A percentile compares a stretch with the other conserved stretches of the same genome.
phyloP scores from a whole-genome alignment of 345 rosid genomes.

The Populus alba region DNA sequence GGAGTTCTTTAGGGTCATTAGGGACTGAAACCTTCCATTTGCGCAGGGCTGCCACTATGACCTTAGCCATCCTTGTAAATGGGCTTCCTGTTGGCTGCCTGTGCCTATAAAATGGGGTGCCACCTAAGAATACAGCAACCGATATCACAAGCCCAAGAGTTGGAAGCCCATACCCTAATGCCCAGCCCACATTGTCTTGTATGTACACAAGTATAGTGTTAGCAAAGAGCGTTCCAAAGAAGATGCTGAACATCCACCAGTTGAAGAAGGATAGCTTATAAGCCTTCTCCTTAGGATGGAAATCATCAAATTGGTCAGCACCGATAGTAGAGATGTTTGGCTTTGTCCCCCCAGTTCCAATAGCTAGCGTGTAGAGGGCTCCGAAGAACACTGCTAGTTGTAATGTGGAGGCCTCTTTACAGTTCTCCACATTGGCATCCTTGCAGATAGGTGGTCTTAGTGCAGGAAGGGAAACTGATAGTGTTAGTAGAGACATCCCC shows the following conservation, averaged over 20 bases:
- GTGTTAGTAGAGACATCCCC: constrained; percentile 77
- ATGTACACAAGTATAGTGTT: constrained; percentile 77
- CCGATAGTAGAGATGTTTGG: constrained; percentile 92
- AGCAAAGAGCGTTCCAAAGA: constrained; percentile 81
- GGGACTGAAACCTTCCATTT: constrained; percentile 52
- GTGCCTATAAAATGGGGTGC: constrained; percentile 75
- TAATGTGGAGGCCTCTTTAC: constrained; percentile 55
- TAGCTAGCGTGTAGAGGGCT: constrained; percentile 66
- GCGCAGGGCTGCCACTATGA: constrained; percentile 62
- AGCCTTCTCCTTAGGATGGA: constrained; percentile 68
- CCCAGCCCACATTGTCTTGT: constrained; percentile 91
- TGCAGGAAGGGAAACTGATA: constrained; percentile 61
- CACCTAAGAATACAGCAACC: constrained; percentile 52
- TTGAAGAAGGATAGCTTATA: constrained; percentile 89
- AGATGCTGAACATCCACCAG: constrained; percentile 98
- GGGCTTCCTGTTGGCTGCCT: constrained; percentile 68
- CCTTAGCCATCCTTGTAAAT: constrained; percentile 68
- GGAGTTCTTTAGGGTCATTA: constrained; percentile 38
- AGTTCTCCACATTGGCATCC: constrained; percentile 26
- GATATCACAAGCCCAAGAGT: constrained; percentile 65
- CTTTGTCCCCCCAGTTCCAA: constrained; percentile 91
- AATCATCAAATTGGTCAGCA: constrained; percentile 89
- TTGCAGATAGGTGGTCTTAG: constrained; percentile 66
- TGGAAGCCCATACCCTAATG: constrained; percentile 75
- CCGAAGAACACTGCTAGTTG: constrained; percentile 65